Base-by-base conservation (phyloP, 192 early-diverging fungal species). In the Blastocladiella britannica region DNA sequence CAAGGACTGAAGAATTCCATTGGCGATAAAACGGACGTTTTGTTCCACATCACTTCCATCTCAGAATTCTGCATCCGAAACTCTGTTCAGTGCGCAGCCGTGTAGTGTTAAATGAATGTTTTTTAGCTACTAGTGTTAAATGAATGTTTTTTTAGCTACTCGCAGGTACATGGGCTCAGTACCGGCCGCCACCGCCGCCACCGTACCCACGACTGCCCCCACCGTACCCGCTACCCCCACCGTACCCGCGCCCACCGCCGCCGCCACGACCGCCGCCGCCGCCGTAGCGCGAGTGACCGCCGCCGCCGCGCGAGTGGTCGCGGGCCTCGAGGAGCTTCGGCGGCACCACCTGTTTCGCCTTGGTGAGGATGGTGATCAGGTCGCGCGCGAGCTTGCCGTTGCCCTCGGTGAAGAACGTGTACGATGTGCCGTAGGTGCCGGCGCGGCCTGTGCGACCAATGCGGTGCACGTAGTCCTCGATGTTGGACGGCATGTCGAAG, bases 401-500 rank as follows among this genome's bases (percentile, higher is more conserved):
- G 37, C 15, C 37, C 5, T 9, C 12, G 15, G 37, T 47, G 37
- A 47, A 47, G 37, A 47, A 47, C 37, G 37, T 47, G 37, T 47
- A 47, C 37, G 37, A 47, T 9, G 37, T 47, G 1, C 37, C 37
- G 37, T 47, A 47, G 15, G 37, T 47, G 71, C 67, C 69, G 56
- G 75, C 76, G 65, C 76, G 70, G 7, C 71, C 76, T 3, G 77
- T 79, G 54, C 77, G 68, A 12, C 88, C 88, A 60, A 89, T 89
- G 27, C 88, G 80, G 61, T 91, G 88, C 28, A 91, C 79, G 62
- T 83, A 84, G 56, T 89, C 88, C 54, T 91, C 87, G 63, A 88
- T 86, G 59, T 87, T 82, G 24, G 65, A 71, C 56, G 81, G 78
- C 5, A 91, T 67, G 59, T 91, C 88, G 57, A 83, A 89, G 67